Evolutionary conservation across 1,284 basidiomycete genomes (phyloP), one percentile per base, ranked within the genome.

Genomic region (Anthracocystis setariae): DNA sequence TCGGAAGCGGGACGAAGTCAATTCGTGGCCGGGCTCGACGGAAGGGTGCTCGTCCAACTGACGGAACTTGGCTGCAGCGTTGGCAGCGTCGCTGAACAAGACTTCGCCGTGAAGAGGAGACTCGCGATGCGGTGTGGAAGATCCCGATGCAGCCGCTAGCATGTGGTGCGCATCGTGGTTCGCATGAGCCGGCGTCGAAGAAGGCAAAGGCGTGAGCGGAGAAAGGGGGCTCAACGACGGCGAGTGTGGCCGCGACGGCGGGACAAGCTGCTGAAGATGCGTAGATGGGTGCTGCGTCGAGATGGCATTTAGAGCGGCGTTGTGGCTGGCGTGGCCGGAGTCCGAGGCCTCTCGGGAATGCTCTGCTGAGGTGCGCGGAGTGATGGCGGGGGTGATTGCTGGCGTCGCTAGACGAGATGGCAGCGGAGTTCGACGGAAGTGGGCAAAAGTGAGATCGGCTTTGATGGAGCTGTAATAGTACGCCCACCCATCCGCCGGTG

Each of bases 401-500:
- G 74, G 68, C 3, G 74, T 74, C 0, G 64, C 56, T 0, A 67
- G 56, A 17, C 42, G 62, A 8, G 73, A 70, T 4, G 60, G 67
- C n/a, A 69, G 56, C 3, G 75, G 75, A 13, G 75, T 69, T 24
- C 54, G 66, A 9, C 67, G 68, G 32, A 78, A 74, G 54, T 76
- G 72, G 0, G 57, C 58, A 1, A 52, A 58, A 5, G 53, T 48
- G 20, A 79, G 54, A 47, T 79, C 77, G 8, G 64, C 56, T 29
- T 70, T 50, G 51, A 79, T 73, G 23, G 72, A 62, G 21, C 54
- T 62, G 56, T 81, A 83, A 78, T 90, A 92, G 49, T 87, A 84
- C 7, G 84, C 84, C 86, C 91, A 86, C 8, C 90, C 91, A 66
- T 89, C 86, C 7, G 87, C 87, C 8, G 89, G 85, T 13, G 87